phyloP scores from a whole-genome alignment of 164 flowering plant species.

The Cinnamomum chago region DNA sequence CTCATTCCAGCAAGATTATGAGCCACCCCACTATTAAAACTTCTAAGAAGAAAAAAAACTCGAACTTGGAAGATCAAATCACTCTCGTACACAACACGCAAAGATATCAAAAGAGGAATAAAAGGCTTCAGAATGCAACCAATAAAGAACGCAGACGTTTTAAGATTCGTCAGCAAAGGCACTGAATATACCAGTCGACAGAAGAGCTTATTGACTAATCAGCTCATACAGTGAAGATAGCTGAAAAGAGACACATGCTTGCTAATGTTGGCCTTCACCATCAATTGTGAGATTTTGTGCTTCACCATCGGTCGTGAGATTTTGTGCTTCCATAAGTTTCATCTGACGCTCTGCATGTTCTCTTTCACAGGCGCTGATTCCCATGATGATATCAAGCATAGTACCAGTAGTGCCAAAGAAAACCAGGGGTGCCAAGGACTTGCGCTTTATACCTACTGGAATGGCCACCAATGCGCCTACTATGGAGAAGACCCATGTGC shows the following conservation, averaged over 20 bases:
- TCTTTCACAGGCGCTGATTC: conserved; percentile 80
- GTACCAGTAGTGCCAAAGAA: conserved; percentile 99
- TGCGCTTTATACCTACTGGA: conserved; percentile 85
- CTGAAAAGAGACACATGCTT: background rate
- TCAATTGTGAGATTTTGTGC: conserved; percentile 43
- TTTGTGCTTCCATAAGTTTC: conserved; percentile 73
- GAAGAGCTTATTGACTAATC: background rate
- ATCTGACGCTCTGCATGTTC: conserved; percentile 95
- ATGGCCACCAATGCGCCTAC: conserved; percentile 91
- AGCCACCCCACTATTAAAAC: no score
- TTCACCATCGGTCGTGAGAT: conserved; percentile 21
- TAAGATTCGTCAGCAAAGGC: no score
- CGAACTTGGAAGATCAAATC: no score
- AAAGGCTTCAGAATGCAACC: no score
- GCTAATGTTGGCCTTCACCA: conserved; percentile 5
- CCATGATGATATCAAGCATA: conserved; percentile 96
- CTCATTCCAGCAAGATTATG: no score
- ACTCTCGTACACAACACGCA: no score
- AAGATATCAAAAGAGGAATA: no score
- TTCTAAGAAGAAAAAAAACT: no score
- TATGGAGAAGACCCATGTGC: conserved; percentile 98
- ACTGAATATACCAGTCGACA: background rate
- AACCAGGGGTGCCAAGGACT: conserved; percentile 88
- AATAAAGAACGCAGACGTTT: no score
- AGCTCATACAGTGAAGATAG: background rate